These are phyloP conservation scores for Phoenix dactylifera DNA, from an alignment of 176 grass and related monocot species.

Conservation along the genomic window DNA sequence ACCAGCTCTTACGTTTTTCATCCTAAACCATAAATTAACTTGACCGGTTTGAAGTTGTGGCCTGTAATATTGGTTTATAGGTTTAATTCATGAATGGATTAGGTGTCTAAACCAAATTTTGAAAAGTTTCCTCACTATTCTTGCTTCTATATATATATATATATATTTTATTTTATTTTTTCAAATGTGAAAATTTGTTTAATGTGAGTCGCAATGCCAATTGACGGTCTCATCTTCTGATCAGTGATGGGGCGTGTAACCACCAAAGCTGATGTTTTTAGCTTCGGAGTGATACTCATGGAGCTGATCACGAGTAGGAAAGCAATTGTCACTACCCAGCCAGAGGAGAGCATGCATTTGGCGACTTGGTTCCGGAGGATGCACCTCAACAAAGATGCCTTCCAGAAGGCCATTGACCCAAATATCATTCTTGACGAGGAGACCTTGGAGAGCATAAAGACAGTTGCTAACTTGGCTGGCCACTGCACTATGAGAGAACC, in stretches of 20 bases:
- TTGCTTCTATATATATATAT: too few relatives aligned
- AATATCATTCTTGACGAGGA: slow-evolving; percentile 21
- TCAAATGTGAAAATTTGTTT: too few relatives aligned
- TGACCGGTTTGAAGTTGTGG: too few relatives aligned
- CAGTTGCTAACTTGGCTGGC: slow-evolving; percentile 23
- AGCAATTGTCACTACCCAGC: slow-evolving; percentile 22
- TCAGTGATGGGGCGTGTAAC: slow-evolving; percentile 37
- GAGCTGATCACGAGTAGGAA: slow-evolving; percentile 32
- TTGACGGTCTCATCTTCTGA: background rate
- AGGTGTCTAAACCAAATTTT: too few relatives aligned
- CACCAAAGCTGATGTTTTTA: slow-evolving; percentile 42
- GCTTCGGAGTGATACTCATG: slow-evolving; percentile 44
- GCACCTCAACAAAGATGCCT: slow-evolving; percentile 14
- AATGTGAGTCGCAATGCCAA: background rate
- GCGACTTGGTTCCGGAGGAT: slow-evolving; percentile 32
- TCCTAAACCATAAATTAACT: too few relatives aligned
- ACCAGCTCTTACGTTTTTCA: too few relatives aligned
- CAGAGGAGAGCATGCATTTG: slow-evolving; percentile 29
- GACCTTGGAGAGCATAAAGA: slow-evolving; percentile 23
- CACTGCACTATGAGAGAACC: slow-evolving; percentile 30
- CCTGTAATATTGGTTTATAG: too few relatives aligned
- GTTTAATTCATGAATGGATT: too few relatives aligned
- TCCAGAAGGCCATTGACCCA: slow-evolving; percentile 26
- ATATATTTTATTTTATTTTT: too few relatives aligned
- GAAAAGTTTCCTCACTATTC: too few relatives aligned